Conservation (phyloP, 2,329 filamentous ascomycete species). For the Parascedosporium putredinis region DNA sequence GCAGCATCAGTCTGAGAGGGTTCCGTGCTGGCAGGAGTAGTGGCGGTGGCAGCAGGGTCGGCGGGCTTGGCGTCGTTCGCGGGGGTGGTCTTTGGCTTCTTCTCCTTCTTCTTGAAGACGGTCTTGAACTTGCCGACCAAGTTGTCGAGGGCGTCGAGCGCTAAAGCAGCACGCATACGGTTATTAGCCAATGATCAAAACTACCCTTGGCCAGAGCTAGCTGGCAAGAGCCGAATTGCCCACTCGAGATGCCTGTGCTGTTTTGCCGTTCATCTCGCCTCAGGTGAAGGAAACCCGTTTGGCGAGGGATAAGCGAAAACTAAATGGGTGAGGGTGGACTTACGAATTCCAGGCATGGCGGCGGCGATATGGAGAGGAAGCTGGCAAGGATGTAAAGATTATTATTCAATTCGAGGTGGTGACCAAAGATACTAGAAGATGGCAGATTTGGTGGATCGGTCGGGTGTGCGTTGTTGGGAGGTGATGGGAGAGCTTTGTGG, state of each 20-base stretch:
- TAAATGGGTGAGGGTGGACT: constrained; percentile 21
- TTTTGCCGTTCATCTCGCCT: too few relatives aligned
- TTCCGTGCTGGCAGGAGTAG: constrained; percentile 12
- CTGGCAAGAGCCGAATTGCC: too few relatives aligned
- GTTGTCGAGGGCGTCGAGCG: constrained; percentile 40
- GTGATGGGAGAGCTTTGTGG: too few relatives aligned
- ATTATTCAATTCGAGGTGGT: too few relatives aligned
- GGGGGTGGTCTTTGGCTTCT: neutral
- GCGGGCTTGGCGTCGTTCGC: constrained; percentile 8
- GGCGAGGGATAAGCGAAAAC: too few relatives aligned
- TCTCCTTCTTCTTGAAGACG: constrained; percentile 37
- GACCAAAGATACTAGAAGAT: neutral
- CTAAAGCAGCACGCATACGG: constrained; percentile 20
- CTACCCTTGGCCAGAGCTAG: neutral
- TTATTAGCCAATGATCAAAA: constrained; percentile 2
- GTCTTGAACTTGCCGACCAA: constrained; percentile 45
- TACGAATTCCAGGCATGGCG: constrained; percentile 44
- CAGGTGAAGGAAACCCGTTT: too few relatives aligned
- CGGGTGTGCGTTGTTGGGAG: too few relatives aligned
- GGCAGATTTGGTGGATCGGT: neutral
- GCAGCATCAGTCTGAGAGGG: constrained; percentile 9
- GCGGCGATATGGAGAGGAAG: neutral
- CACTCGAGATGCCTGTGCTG: too few relatives aligned
- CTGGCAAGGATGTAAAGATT: too few relatives aligned
- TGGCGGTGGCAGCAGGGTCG: constrained; percentile 10